Conservation (phyloP, 148 eudicot genomes). For the Amaranthus hypochondriacus region DNA sequence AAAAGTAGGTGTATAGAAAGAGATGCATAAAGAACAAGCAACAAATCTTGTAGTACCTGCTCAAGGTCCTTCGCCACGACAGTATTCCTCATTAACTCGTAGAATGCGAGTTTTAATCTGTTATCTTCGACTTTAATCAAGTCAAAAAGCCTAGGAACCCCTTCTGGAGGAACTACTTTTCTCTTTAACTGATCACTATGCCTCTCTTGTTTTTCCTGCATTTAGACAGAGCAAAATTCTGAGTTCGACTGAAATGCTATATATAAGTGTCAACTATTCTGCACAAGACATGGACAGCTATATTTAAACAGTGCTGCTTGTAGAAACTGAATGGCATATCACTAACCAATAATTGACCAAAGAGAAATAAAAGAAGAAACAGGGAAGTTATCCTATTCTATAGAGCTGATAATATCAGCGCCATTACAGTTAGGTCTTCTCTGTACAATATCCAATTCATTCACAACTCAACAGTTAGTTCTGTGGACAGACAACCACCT, state of each 20-base stretch:
- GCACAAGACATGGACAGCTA: not conserved
- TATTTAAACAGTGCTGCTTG: not conserved
- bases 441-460: not conserved
- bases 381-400: not conserved
- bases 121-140: slow-evolving; percentile 76
- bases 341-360: not conserved
- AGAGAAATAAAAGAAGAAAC: not conserved
- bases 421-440: not conserved
- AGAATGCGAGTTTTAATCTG: slow-evolving; percentile 83
- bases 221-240: slow-evolving; percentile 4
- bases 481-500: not conserved
- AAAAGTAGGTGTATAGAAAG: not conserved
- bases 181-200: slow-evolving; percentile 57
- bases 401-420: not conserved
- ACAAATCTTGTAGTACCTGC: slow-evolving; percentile 43
- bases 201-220: slow-evolving; percentile 87
- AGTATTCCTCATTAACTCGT: slow-evolving; percentile 80
- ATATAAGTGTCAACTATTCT: not conserved
- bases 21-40: not conserved
- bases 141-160: slow-evolving; percentile 91
- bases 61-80: slow-evolving; percentile 85
- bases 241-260: not conserved
- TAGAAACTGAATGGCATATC: not conserved
- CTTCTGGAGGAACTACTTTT: slow-evolving; percentile 73
- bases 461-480: not conserved